Conservation (phyloP, 345 rosid genomes). For the Euphorbia peplus region DNA sequence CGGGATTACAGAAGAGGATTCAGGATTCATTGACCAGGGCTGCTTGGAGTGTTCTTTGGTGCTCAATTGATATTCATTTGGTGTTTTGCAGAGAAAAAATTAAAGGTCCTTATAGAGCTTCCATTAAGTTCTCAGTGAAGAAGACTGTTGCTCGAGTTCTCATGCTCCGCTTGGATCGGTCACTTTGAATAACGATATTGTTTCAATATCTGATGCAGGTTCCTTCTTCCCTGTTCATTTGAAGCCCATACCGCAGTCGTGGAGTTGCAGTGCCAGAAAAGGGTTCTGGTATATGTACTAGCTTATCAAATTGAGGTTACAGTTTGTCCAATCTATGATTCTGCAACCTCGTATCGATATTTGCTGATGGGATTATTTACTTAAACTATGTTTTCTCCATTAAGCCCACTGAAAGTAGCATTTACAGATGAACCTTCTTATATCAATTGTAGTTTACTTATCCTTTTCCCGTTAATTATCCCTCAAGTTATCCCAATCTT, state of each 20-base stretch:
- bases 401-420: neutral
- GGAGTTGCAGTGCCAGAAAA: neutral
- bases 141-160: no score
- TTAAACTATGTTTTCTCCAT: neutral
- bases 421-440: neutral
- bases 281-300: neutral
- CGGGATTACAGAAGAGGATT: neutral
- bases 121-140: no score
- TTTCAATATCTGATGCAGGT: slow-evolving; percentile 2
- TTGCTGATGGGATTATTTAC: neutral
- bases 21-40: no score
- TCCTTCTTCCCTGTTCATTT: neutral
- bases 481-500: neutral
- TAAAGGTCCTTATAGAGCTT: no score
- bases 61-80: no score
- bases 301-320: neutral
- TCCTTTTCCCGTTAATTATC: neutral
- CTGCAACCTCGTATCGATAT: neutral
- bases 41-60: no score
- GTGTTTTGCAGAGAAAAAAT: no score
- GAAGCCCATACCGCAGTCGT: neutral
- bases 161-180: no score
- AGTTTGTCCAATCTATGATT: neutral
- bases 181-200: neutral
- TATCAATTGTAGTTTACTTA: neutral